Percentiles rank a stretch among this genome's conserved stretches.
Conservation (phyloP, 345 rosid species). For the Populus deltoides region DNA sequence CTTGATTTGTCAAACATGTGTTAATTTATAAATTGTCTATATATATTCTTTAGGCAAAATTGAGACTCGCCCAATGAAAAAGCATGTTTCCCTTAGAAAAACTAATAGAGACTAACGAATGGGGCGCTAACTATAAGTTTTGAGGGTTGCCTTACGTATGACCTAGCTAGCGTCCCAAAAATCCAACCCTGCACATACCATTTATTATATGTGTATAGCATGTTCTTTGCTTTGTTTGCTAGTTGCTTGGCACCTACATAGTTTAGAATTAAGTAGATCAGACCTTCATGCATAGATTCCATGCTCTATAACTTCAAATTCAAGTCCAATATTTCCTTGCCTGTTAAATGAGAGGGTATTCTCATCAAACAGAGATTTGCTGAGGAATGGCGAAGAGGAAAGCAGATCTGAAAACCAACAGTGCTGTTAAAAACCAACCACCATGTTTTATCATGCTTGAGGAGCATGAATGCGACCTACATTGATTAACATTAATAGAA, state of each 20-base stretch:
- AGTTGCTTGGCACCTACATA: not conserved
- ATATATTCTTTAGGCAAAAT: too few species aligned
- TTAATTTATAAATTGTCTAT: too few species aligned
- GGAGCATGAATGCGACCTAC: slow-evolving; percentile 29
- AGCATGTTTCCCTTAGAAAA: too few species aligned
- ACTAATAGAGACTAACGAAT: too few species aligned
- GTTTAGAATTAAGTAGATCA: not conserved
- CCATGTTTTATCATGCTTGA: not conserved
- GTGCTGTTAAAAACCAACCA: slow-evolving; percentile 1
- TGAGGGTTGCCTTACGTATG: too few species aligned
- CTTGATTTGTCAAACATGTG: too few species aligned
- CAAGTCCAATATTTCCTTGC: not conserved
- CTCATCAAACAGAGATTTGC: not conserved
- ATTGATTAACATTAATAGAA: slow-evolving; percentile 25
- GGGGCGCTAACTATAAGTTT: too few species aligned
- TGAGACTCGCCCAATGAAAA: too few species aligned
- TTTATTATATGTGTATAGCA: not conserved
- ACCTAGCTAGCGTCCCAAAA: too few species aligned
- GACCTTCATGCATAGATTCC: not conserved
- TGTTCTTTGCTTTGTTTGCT: not conserved
- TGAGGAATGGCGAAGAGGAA: not conserved
- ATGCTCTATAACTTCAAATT: not conserved
- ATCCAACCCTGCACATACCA: too few species aligned
- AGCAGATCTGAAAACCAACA: not conserved
- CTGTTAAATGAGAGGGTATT: not conserved